Evolutionary conservation across 371 early-diverging fungal genomes (phyloP).

Genomic region (Mucor mucedo): DNA sequence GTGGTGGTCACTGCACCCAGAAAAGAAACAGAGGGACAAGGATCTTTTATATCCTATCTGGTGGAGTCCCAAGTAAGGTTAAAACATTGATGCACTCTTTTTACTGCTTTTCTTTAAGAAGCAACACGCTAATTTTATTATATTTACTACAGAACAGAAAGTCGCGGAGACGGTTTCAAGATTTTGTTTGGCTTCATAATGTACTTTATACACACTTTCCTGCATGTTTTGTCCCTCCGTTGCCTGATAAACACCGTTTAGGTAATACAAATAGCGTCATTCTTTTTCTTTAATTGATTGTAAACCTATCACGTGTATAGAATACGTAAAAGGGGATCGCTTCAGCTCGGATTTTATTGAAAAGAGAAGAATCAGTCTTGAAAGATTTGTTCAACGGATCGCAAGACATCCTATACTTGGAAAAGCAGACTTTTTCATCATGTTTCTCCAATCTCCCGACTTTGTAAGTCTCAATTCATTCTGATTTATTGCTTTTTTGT

Average conservation of each 20-base stretch:
- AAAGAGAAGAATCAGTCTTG: slow-evolving; percentile 74
- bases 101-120: neutral
- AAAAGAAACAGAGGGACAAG: slow-evolving; percentile 87
- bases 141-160: slow-evolving; percentile 20
- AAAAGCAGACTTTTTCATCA: slow-evolving; percentile 65
- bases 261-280: slow-evolving; percentile 50
- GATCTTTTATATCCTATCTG: slow-evolving; percentile 85
- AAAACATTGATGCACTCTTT: neutral
- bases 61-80: slow-evolving; percentile 71
- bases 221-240: slow-evolving; percentile 87
- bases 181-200: slow-evolving; percentile 90
- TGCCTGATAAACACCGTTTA: slow-evolving; percentile 92
- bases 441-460: slow-evolving; percentile 84
- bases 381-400: slow-evolving; percentile 82
- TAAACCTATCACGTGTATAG: slow-evolving; percentile 39
- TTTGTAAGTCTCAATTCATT: slow-evolving; percentile 54
- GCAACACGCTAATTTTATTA: neutral
- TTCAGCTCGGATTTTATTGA: slow-evolving; percentile 91
- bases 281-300: neutral
- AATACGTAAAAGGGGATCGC: slow-evolving; percentile 94
- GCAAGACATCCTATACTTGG: slow-evolving; percentile 89
- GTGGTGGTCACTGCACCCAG: slow-evolving; percentile 65
- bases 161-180: slow-evolving; percentile 90
- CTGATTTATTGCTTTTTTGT: neutral
- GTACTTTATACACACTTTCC: slow-evolving; percentile 75